Base-by-base conservation (phyloP, 2,329 filamentous ascomycete genomes). In the Beauveria sp. region DNA sequence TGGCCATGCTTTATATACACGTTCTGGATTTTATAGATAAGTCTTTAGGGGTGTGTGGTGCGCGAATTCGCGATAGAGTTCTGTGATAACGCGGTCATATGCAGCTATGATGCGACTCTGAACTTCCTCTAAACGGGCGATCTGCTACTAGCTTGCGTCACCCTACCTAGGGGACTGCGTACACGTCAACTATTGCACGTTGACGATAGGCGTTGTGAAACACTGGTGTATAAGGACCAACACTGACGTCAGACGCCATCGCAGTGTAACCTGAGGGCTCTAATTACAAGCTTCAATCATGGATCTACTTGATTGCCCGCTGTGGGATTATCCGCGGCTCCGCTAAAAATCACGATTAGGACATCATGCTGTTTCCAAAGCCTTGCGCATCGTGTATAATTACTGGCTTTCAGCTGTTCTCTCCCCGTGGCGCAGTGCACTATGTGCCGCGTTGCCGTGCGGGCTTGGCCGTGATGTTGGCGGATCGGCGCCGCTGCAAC, bases 391-490 rank as follows among this genome's bases (percentile, higher is more conserved):
- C 2, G 9, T 38, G 18, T 12, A 20, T n/a, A 58, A 22, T 42
- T 20, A 40, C 24, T 57, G 42, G 54, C 12, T 48, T 24, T 48
- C 54, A 48, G 53, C 53, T 45, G 16, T 55, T 54, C 53, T 45
- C 24, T 43, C 53, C 46, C 7, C 18, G 56, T 59, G 56, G 56
- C 56, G 46, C 38, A 59, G 12, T 40, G 18, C 20, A 42, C 55
- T 34, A 59, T 43, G 46, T 59, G 56, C 56, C 56, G 56, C n/a
- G 22, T 59, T 59, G 46, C 56, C 56, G 56, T 59, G 46, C 22
- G 22, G 46, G 16, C 14, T 14, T 24, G n/a, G 20, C 34, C 14
- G 12, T 49, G 28, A 22, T 20, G 55, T n/a, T 56, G 26, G 54
- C 22, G 28, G 54, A 56, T 56, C 43, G 54, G 43, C 54, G n/a